Evolutionary conservation across 225 moss, liverwort and hornwort genomes (phyloP), one percentile per base, ranked within the genome.

Genomic region (Anthoceros angustus): DNA sequence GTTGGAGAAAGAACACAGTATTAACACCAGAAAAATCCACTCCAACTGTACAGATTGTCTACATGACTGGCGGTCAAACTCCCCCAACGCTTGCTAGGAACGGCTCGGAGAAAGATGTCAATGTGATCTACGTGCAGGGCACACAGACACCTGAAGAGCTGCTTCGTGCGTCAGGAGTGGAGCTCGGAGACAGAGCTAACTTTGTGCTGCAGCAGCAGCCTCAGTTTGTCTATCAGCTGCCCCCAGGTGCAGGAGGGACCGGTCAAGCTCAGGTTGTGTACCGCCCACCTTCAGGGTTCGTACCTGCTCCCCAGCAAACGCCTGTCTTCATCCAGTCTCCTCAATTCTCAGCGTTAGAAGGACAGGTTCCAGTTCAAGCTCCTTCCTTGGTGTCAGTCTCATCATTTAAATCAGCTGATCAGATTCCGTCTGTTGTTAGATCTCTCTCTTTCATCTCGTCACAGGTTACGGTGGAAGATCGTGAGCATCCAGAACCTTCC

Each of bases 41-140:
- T 61, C 70, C 83, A 71, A 74, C 85, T 70, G 76, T 75, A 61
- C 78, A 66, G 74, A 77, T 84, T 71, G 70, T 87, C 71, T 75
- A 74, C 72, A 73, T 79, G 77, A 69, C 80, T 16, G 72, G 78
- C 61, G 71, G 83, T 43, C 81, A 79, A 62, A 63, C 41, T 45
- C 76, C 32, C 32, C 32, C 76, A 21, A 69, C 77, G 11, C n/a
- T 42, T 39, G 72, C 82, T 46, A 74, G 38, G 43, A 73, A 72
- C 63, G 62, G 77, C 41, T 43, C 80, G 67, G 71, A 72, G 40
- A 70, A 75, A 55, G 79, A 80, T 71, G 82, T 79, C 43, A 80
- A 73, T 55, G 75, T 77, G 42, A 78, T 82, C 18, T 77, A 80
- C 61, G 75, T 70, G 69, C 75, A 65, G 72, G 78, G 72, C 10